phyloP scores from a whole-genome alignment of 768 basidiomycete genomes.

The Tulasnella sp. region DNA sequence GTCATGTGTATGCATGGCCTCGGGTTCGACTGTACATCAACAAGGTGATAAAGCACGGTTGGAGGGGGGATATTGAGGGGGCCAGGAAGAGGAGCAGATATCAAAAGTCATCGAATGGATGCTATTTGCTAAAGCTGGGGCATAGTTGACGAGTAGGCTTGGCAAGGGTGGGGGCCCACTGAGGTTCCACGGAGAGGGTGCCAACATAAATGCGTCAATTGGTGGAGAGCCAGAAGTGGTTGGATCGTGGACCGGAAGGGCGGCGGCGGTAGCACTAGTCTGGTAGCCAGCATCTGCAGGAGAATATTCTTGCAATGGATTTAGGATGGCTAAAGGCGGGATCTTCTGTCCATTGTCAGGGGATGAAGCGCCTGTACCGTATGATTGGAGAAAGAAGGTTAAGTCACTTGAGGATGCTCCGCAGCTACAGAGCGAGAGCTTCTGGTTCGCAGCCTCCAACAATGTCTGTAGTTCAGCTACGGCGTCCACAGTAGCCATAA shows the following conservation, averaged over 20 bases:
- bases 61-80: conserved; percentile 57
- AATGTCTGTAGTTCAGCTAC: conserved; percentile 8
- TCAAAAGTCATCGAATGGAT: neutral
- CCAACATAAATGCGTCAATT: neutral
- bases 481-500: neutral
- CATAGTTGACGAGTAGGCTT: neutral
- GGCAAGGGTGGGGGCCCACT: neutral
- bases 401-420: neutral
- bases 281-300: neutral
- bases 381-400: neutral
- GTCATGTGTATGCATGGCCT: too few species aligned
- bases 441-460: neutral
- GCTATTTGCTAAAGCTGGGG: neutral
- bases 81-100: conserved; percentile 47
- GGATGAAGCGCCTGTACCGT: neutral
- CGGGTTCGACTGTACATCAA: too few species aligned
- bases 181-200: neutral
- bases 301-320: neutral
- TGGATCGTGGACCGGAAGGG: neutral
- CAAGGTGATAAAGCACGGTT: conserved; percentile 62
- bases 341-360: neutral
- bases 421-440: conserved; percentile 12
- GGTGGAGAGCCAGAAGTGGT: neutral
- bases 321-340: neutral
- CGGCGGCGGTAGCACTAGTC: neutral